Evolutionary conservation across 2,329 filamentous ascomycete genomes (phyloP).

Genomic region (Malbranchea cinnamomea): DNA sequence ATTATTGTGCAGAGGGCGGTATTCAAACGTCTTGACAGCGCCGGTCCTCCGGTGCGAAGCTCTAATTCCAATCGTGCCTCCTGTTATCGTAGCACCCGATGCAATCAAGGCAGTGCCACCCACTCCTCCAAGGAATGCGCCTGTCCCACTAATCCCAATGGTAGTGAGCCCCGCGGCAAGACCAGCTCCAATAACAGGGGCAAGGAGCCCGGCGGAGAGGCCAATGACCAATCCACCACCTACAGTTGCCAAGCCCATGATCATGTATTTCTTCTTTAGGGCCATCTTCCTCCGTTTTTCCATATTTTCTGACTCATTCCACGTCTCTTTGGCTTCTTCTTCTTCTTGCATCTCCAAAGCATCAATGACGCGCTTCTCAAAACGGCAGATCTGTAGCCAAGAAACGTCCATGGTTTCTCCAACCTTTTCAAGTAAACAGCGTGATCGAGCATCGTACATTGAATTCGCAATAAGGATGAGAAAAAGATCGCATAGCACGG

Average conservation of each 20-base stretch:
- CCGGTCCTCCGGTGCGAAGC: constrained; percentile 81
- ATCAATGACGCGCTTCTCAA: constrained; percentile 94
- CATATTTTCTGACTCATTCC: constrained; percentile 94
- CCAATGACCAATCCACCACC: constrained; percentile 92
- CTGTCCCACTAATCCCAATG: constrained; percentile 79
- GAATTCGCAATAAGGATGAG: constrained; percentile 93
- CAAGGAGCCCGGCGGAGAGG: constrained; percentile 77
- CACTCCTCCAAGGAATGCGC: constrained; percentile 76
- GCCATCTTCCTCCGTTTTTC: constrained; percentile 68
- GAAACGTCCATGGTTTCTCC: constrained; percentile 65
- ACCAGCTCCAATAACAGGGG: constrained; percentile 85
- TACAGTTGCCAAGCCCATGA: constrained; percentile 94
- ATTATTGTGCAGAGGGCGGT: constrained; percentile 91
- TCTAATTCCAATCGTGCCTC: constrained; percentile 69
- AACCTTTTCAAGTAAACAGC: constrained; percentile 68
- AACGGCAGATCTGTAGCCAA: constrained; percentile 88
- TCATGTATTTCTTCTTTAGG: constrained; percentile 68
- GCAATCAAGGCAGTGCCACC: constrained; percentile 92
- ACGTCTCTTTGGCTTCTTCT: constrained; percentile 82
- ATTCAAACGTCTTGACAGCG: constrained; percentile 91
- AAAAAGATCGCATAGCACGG: constrained; percentile 88
- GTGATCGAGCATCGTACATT: constrained; percentile 77
- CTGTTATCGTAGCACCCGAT: constrained; percentile 71
- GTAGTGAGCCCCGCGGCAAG: constrained; percentile 90
- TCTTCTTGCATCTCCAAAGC: constrained; percentile 95